Conservation (phyloP, 495 filamentous ascomycete species). For the Chaetomidium leptoderma region DNA sequence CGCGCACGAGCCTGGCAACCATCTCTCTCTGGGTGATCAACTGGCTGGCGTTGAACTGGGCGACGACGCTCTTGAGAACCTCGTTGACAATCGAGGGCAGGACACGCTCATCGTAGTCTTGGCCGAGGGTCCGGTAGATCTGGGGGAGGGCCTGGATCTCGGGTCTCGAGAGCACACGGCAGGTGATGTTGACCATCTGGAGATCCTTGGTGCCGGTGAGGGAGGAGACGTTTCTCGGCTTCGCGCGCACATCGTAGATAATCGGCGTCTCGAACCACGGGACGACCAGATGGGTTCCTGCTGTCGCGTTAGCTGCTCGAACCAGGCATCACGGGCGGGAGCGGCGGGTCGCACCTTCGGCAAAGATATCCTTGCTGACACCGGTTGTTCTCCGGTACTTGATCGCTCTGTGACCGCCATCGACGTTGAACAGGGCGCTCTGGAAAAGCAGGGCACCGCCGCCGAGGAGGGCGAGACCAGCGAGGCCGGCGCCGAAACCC, state of each 20-base stretch:
- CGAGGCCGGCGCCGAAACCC: constrained; percentile 31
- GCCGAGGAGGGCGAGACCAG: constrained; percentile 51
- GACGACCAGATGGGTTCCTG: constrained; percentile 88
- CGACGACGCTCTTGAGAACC: constrained; percentile 96
- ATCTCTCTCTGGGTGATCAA: constrained; percentile 98
- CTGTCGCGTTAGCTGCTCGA: neutral
- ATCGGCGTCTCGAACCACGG: constrained; percentile 98
- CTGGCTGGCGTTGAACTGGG: constrained; percentile 98
- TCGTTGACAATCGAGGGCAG: constrained; percentile 98
- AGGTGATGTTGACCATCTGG: constrained; percentile 99
- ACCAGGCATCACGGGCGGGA: neutral
- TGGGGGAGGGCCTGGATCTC: constrained; percentile 83
- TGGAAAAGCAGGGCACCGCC: constrained; percentile 63
- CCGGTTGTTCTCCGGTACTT: constrained; percentile 93
- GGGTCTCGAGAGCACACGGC: constrained; percentile 94
- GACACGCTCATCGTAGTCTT: constrained; percentile 95
- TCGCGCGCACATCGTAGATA: constrained; percentile 95
- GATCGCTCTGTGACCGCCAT: constrained; percentile 98
- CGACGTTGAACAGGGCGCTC: constrained; percentile 96
- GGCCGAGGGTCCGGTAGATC: constrained; percentile 93
- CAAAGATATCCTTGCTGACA: constrained; percentile 94
- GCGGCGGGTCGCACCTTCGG: constrained; percentile 63
- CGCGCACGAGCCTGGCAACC: constrained; percentile 83
- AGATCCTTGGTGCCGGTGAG: constrained; percentile 98
- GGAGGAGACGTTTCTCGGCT: constrained; percentile 93